These are phyloP conservation scores for Fraxinus cuspidata DNA, from an alignment of 257 asterid genomes.

Conservation along the genomic window DNA sequence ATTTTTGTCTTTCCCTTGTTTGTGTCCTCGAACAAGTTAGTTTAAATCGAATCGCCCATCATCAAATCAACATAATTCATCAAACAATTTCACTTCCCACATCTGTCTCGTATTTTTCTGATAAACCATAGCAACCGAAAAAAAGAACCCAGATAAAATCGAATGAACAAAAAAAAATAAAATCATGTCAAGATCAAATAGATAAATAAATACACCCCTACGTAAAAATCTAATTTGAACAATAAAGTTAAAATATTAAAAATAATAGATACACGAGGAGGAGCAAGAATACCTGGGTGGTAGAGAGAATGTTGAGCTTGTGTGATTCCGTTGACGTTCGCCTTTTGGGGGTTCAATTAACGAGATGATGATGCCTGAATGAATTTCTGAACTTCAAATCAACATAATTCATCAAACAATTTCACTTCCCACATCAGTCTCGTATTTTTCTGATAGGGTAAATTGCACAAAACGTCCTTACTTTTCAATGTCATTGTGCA, in stretches of 20 bases:
- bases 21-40: background rate
- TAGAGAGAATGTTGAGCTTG: slow-evolving; percentile 64
- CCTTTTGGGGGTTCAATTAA: too few species aligned
- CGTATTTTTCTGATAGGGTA: too few species aligned
- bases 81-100: background rate
- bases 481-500: too few species aligned
- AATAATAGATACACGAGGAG: slow-evolving; percentile 54
- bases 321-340: too few species aligned
- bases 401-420: too few species aligned
- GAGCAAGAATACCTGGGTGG: slow-evolving; percentile 67
- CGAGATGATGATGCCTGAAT: too few species aligned
- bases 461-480: too few species aligned
- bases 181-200: background rate
- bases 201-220: background rate
- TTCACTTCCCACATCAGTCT: too few species aligned
- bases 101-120: background rate
- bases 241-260: background rate
- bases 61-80: background rate
- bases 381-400: too few species aligned
- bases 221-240: background rate
- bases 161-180: background rate
- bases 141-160: background rate
- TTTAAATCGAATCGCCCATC: background rate
- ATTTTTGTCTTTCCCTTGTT: background rate
- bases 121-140: background rate